Percentiles rank a stretch among this genome's conserved stretches.
Evolutionary conservation across 176 grass and related monocot species (phyloP).

Genomic region (Aegilops umbellulata): DNA sequence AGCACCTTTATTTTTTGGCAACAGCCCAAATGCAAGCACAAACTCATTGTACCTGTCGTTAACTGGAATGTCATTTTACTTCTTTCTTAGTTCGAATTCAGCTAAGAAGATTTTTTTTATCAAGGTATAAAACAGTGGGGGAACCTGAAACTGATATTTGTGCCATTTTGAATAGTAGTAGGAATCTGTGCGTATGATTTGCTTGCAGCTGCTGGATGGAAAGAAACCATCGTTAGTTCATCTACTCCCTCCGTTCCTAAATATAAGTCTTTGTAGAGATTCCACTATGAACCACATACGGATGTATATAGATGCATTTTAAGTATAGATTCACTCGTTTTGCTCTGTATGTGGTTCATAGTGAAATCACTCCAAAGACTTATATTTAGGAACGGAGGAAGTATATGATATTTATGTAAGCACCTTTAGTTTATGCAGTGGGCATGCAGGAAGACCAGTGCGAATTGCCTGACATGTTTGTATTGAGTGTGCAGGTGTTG

Average conservation of each 20-base stretch:
- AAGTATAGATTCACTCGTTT: too few relatives aligned
- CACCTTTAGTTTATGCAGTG: too few relatives aligned
- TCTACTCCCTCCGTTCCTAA: not conserved
- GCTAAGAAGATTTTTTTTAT: not conserved
- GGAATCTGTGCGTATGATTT: not conserved
- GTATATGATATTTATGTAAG: not conserved
- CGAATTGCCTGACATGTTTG: not conserved
- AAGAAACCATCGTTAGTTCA: not conserved
- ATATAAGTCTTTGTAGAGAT: too few relatives aligned
- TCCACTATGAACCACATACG: too few relatives aligned
- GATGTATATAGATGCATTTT: too few relatives aligned
- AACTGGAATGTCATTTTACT: not conserved
- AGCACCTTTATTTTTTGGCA: too few relatives aligned
- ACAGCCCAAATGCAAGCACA: too few relatives aligned
- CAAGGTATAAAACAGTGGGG: not conserved
- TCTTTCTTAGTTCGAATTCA: not conserved
- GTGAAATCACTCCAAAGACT: too few relatives aligned
- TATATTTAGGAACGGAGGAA: too few relatives aligned
- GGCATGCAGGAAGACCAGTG: not conserved
- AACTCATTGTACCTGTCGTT: too few relatives aligned
- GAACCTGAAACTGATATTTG: not conserved
- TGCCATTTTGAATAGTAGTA: not conserved
- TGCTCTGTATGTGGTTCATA: too few relatives aligned
- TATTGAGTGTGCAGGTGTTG: not conserved
- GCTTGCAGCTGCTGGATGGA: not conserved